Conservation (phyloP, 305 asterid species). For the Rubia tinctorum region DNA sequence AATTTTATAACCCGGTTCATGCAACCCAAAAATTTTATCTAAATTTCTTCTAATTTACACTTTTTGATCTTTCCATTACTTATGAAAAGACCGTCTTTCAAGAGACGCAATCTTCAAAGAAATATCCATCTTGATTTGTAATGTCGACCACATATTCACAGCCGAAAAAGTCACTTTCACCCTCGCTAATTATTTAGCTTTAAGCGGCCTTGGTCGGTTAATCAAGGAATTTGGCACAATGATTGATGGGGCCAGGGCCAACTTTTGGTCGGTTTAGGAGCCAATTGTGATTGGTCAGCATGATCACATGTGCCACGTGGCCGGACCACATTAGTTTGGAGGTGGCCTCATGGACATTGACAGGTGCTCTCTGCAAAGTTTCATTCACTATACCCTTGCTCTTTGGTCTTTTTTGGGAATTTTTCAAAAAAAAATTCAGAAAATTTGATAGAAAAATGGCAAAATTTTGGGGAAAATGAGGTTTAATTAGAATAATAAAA, state of each 20-base stretch:
- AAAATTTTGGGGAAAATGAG: too few relatives aligned
- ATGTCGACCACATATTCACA: background rate
- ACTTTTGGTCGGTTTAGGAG: constrained; percentile 24
- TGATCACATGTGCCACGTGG: constrained; percentile 16
- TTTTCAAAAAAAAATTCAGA: too few relatives aligned
- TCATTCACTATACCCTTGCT: background rate
- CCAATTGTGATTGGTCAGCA: constrained; percentile 3
- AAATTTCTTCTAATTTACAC: too few relatives aligned
- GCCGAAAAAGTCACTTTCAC: background rate
- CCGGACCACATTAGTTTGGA: constrained; percentile 17
- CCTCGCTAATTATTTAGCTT: background rate
- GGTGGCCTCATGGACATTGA: constrained; percentile 22
- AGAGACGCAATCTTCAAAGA: too few relatives aligned
- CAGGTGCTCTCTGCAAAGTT: constrained; percentile 8
- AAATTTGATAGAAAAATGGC: too few relatives aligned
- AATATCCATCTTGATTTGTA: background rate
- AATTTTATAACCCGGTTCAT: too few relatives aligned
- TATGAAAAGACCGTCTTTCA: too few relatives aligned
- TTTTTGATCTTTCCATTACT: too few relatives aligned
- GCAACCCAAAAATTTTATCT: too few relatives aligned
- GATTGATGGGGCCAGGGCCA: constrained; percentile 17
- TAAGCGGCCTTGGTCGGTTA: constrained; percentile 23
- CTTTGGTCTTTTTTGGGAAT: background rate
- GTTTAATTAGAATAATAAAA: too few relatives aligned
- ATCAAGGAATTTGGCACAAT: constrained; percentile 16